Conservation (phyloP, 2,329 filamentous ascomycete species). For the Fusarium piperis region DNA sequence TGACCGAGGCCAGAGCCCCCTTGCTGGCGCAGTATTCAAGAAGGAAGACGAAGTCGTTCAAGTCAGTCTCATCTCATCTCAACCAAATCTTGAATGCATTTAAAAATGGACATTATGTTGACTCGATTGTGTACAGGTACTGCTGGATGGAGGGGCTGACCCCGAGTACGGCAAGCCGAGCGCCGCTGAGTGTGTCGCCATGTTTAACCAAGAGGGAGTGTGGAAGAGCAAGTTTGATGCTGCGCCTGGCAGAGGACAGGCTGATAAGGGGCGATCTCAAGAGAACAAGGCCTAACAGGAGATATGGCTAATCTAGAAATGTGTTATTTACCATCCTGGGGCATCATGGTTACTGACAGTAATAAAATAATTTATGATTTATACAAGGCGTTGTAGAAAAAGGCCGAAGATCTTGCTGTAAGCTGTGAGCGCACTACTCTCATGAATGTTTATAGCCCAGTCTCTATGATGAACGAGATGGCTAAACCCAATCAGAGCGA, state of each 20-base stretch:
- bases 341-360: neutral
- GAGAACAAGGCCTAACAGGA: neutral
- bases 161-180: constrained; percentile 62
- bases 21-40: constrained; percentile 80
- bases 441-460: neutral
- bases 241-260: constrained; percentile 56
- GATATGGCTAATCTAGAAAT: neutral
- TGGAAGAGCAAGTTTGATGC: constrained; percentile 61
- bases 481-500: neutral
- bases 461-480: neutral
- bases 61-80: constrained; percentile 44
- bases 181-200: constrained; percentile 57
- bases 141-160: constrained; percentile 64
- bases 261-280: neutral
- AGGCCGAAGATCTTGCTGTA: neutral
- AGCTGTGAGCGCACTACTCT: neutral
- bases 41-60: constrained; percentile 72
- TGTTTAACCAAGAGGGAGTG: constrained; percentile 63
- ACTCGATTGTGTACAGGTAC: constrained; percentile 43
- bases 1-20: constrained; percentile 72
- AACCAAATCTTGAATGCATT: no score
- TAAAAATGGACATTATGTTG: neutral
- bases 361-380: neutral
- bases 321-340: neutral
- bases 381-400: neutral